Percentiles rank a stretch among this genome's conserved stretches.
phyloP scores from a whole-genome alignment of 1,139 yeast genomes.

The Geotrichum citri-aurantii region DNA sequence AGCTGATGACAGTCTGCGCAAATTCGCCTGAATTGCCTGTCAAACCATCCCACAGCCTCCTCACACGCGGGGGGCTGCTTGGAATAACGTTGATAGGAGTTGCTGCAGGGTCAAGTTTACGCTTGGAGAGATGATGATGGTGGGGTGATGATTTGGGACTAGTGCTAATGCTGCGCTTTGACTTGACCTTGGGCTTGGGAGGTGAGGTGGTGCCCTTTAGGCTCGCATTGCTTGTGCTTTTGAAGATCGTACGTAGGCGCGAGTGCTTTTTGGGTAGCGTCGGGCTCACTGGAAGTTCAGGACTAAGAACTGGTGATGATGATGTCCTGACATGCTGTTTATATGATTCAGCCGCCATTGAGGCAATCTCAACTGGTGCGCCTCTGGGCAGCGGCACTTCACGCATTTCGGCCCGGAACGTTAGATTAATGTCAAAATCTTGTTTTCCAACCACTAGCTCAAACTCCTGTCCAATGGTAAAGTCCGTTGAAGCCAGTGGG shows the following conservation, averaged over 20 bases:
- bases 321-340: not conserved
- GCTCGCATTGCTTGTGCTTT: conserved; percentile 18
- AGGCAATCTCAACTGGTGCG: not conserved
- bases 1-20: conserved; percentile 48
- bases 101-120: not conserved
- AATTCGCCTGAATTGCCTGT: conserved; percentile 84
- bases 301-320: not conserved
- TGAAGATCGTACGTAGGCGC: conserved; percentile 14
- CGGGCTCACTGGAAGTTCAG: not conserved
- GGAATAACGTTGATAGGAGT: not conserved
- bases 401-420: conserved; percentile 46
- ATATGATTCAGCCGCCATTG: not conserved
- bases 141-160: not conserved
- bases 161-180: conserved; percentile 3
- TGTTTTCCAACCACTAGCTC: conserved; percentile 61
- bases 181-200: not conserved
- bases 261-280: conserved; percentile 15
- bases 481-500: conserved; percentile 38
- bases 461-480: conserved; percentile 68
- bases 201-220: not conserved
- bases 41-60: conserved; percentile 34
- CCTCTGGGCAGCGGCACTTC: not conserved
- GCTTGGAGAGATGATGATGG: not conserved
- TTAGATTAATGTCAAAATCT: conserved; percentile 57
- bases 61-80: conserved; percentile 10